Base-by-base conservation (phyloP, 2,329 filamentous ascomycete genomes). In the Aureobasidium sp. region DNA sequence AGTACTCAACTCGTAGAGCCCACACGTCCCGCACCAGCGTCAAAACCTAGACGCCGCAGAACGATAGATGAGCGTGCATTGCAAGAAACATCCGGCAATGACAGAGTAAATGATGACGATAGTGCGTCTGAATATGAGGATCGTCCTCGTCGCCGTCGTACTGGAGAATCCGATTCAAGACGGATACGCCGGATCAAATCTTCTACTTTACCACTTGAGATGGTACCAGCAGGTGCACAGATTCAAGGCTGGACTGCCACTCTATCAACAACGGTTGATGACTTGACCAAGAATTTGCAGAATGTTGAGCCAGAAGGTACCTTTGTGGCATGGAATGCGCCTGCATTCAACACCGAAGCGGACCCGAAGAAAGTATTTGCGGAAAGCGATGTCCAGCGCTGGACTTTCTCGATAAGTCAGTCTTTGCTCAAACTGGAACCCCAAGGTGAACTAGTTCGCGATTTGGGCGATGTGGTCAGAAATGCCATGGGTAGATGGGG, bases 121-220 rank as follows among this genome's bases (percentile, higher is more conserved):
- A 53, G 43, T 23, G 65, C 4, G 13, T 50, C 58, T 7, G 51
- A 63, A 11, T 47, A 59, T n/a, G 66, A 61, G 5, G 67, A 65
- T 13, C 65, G 55, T 8, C 67, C 69, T 40, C 68, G 72, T 20
- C 72, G 71, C 25, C 69, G 70, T 13, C 68, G 65, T 23, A 70
- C 69, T 25, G 66, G 69, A 23, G 63, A 61, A n/a, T 66, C 65
- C 48, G 70, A 69, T 2, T 54, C 56, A 23, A 72, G 71, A 43
- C 53, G 59, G 43, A 10, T 69, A 6, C 68, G 64, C 5, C 75
- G 76, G 4, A 76, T 71, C 7, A 79, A 76, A 54, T 80, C 80
- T 1, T 77, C 75, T 1, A 72, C 67, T 13, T 71, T 82, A 0
- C 77, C 79, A 0, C 76, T 83, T 8, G 79, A 83, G 66, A 74